Evolutionary conservation across 805 yeast genomes (phyloP).

Genomic region (Spathaspora hagerdaliae): DNA sequence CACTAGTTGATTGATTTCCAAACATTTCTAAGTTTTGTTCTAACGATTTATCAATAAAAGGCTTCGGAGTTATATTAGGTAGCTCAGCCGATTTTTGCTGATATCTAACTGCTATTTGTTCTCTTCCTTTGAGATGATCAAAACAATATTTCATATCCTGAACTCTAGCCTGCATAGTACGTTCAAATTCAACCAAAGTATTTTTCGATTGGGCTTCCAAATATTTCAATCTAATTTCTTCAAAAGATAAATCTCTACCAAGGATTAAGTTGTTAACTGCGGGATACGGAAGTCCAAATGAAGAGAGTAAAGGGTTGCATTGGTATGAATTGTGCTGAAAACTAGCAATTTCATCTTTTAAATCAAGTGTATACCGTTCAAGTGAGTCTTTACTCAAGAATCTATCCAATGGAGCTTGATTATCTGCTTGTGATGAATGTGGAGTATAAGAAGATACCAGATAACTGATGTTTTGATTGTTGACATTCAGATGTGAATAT

Average conservation of each 20-base stretch:
- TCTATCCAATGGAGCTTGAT: background rate
- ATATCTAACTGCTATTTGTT: slow-evolving; percentile 53
- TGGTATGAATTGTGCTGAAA: slow-evolving; percentile 16
- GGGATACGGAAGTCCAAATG: slow-evolving; percentile 47
- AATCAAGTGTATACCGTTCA: slow-evolving; percentile 13
- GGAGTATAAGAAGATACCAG: background rate
- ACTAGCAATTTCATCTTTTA: slow-evolving; percentile 21
- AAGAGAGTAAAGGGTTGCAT: slow-evolving; percentile 33
- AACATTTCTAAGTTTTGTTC: slow-evolving; percentile 23
- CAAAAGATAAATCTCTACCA: slow-evolving; percentile 52
- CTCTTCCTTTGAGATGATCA: slow-evolving; percentile 31
- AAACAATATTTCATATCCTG: slow-evolving; percentile 46
- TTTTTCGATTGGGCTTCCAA: slow-evolving; percentile 38
- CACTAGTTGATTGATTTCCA: slow-evolving; percentile 8
- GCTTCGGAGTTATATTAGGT: slow-evolving; percentile 15
- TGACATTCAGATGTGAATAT: slow-evolving; percentile 15
- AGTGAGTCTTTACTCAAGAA: slow-evolving; percentile 6
- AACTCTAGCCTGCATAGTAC: slow-evolving; percentile 37
- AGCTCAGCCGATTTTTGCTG: slow-evolving; percentile 43
- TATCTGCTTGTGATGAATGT: background rate
- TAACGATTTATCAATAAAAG: slow-evolving; percentile 24
- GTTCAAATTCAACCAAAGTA: slow-evolving; percentile 26
- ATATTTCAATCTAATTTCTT: slow-evolving; percentile 48
- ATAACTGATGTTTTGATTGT: background rate
- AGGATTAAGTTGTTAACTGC: slow-evolving; percentile 45